Evolutionary conservation across 805 yeast genomes (phyloP).

Genomic region (Lachancea sp.): DNA sequence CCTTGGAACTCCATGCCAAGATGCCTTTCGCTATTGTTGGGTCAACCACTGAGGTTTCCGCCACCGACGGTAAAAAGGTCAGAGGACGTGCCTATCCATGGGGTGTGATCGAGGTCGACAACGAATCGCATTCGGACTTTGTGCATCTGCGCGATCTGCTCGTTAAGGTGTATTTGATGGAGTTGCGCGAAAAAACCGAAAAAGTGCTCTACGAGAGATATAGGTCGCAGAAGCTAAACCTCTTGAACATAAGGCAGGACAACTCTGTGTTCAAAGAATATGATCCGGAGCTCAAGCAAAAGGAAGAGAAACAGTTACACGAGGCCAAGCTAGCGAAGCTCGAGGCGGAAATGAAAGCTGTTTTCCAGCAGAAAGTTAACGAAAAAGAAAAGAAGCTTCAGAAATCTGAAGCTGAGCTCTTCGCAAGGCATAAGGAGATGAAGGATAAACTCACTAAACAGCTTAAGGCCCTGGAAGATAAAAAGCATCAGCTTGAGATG

Average conservation of each 20-base stretch:
- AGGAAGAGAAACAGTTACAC: constrained; percentile 87
- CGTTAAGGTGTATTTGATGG: constrained; percentile 87
- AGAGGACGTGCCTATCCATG: constrained; percentile 95
- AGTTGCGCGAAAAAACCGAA: constrained; percentile 79
- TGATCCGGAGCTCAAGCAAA: constrained; percentile 87
- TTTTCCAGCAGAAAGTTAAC: constrained; percentile 91
- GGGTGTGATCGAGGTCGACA: constrained; percentile 95
- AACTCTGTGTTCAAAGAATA: constrained; percentile 88
- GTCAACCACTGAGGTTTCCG: constrained; percentile 64
- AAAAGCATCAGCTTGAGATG: constrained; percentile 69
- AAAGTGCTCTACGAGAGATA: constrained; percentile 77
- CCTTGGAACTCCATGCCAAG: constrained; percentile 57
- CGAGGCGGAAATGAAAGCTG: constrained; percentile 94
- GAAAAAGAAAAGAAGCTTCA: constrained; percentile 97
- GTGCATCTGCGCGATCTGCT: constrained; percentile 81
- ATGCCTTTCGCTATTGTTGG: constrained; percentile 95
- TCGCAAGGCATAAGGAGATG: constrained; percentile 94
- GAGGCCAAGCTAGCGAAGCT: constrained; percentile 89
- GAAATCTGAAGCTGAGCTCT: constrained; percentile 93
- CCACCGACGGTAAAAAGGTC: constrained; percentile 67
- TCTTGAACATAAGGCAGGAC: constrained; percentile 89
- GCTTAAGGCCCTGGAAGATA: constrained; percentile 83
- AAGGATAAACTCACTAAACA: constrained; percentile 88
- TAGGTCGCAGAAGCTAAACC: constrained; percentile 72
- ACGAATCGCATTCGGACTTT: constrained; percentile 90